These are phyloP conservation scores for Amaranthus cruentus DNA, from an alignment of 148 eudicot species.

Conservation along the genomic window DNA sequence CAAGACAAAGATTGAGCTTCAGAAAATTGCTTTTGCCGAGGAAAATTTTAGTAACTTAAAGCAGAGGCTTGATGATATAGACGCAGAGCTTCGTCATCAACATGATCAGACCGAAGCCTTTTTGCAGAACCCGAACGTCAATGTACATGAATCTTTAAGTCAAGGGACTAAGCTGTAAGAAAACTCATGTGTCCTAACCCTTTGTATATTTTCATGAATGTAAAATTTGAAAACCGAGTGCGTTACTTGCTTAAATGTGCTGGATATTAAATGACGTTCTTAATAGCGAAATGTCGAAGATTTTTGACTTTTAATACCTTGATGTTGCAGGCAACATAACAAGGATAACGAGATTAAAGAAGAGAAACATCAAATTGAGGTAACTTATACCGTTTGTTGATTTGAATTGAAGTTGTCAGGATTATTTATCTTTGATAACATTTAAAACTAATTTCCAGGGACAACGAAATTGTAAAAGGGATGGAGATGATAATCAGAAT, in stretches of 20 bases:
- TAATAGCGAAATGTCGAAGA: not conserved
- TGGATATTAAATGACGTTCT: not conserved
- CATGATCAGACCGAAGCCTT: slow-evolving; percentile 42
- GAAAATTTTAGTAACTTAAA: slow-evolving; percentile 48
- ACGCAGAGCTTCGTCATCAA: slow-evolving; percentile 46
- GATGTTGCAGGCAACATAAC: slow-evolving; percentile 45
- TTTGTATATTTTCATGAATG: not conserved
- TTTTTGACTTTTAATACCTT: not conserved
- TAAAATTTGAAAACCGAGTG: not conserved
- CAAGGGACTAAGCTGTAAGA: slow-evolving; percentile 44
- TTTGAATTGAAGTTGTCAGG: no score
- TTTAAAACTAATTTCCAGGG: slow-evolving; percentile 14
- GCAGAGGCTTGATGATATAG: slow-evolving; percentile 64
- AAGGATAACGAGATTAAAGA: slow-evolving; percentile 32
- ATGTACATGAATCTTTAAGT: slow-evolving; percentile 29
- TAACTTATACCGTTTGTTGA: no score
- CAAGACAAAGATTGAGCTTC: slow-evolving; percentile 46
- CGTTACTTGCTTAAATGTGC: not conserved
- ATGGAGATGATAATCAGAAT: slow-evolving; percentile 34
- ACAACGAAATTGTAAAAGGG: slow-evolving; percentile 27
- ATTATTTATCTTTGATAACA: not conserved
- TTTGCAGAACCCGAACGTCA: slow-evolving; percentile 28
- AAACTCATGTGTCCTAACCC: slow-evolving; percentile 5
- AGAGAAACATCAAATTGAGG: slow-evolving; percentile 9
- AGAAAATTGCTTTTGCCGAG: slow-evolving; percentile 55